Evolutionary conservation across 805 yeast genomes (phyloP), one percentile per base, ranked within the genome.

Genomic region (Soucietia sequanensis): DNA sequence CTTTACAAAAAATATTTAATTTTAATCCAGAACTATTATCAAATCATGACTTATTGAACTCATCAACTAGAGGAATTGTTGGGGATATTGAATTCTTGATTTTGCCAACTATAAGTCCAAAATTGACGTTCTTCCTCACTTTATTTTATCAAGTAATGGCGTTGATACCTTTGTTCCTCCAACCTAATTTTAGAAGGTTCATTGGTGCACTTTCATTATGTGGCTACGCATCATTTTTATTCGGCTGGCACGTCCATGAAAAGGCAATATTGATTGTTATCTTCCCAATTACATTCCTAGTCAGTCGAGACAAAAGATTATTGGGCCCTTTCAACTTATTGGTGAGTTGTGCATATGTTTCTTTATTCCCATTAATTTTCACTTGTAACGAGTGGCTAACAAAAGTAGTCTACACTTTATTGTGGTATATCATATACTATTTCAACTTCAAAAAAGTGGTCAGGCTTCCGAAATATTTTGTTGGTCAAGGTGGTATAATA

Each of bases 161-260:
- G 0, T 65, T 87, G 17, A 63, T 84, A 2, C 96, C 95, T 1
- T 65, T 86, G 20, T 60, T 69, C 35, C 46, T 81, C 21, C 78
- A 77, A 37, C 96, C 96, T 4, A 79, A 80, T 2, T 85, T 74
- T 55, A 79, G 78, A 43, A 71, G 95, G 44, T 93, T 93, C 47
- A 58, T 90, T 12, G 96, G 95, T 0, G 77, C 90, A 1, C 62
- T 93, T 48, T 83, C 96, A 0, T 70, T 91, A 31, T 91, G 98
- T 61, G 98, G 95, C 4, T 87, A 78, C 62, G 81, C 96, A 0
- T 84, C 96, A 2, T 93, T 86, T 53, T 62, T 93, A 31, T 93
- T 93, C 61, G 99, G 99, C 4, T 93, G 98, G 97, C 98, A 93
- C 54, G 99, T 93, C 16, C 99, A 93, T 63, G 99, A 93, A 60